Base-by-base conservation (phyloP, 169 alveolate species). In the Blepharisma undulans region DNA sequence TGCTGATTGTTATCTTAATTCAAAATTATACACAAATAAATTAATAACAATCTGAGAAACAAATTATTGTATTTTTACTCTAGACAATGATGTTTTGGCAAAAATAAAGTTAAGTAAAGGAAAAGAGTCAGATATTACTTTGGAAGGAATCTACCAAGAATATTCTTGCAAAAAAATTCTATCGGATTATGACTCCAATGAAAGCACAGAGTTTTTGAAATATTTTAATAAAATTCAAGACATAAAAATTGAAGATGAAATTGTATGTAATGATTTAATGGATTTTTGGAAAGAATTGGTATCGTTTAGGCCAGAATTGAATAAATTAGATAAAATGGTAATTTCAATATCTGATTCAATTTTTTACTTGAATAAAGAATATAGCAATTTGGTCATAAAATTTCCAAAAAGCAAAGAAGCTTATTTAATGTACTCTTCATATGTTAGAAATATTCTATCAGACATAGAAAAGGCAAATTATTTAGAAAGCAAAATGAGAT, bases 191-290 rank as follows among this genome's bases (percentile, higher is more conserved):
- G 66, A 48, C 66, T 48, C 66, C 7, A 48, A 48, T 8, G 89
- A 82, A 82, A 74, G 60, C 76, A 34, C 27, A 1, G 34, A 59
- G 19, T 82, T 22, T 60, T 72, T 82, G 10, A 82, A 82, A 21
- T 82, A 32, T 30, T 21, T n/a, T 21, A 32, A 21, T n/a, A 82
- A 82, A 8, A 72, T 82, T 16, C 34, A 82, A 48, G 36, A 82
- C 8, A 33, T 82, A 25, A 82, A 36, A 82, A 21, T 21, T 34
- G 77, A 82, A 21, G 89, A 82, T 36, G 89, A 82, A 10, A 22
- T 21, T 21, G 27, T 82, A 7, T 82, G 89, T 8, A 22, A 32
- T 59, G 27, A 27, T 60, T 82, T 82, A 22, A 16, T 82, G 29
- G 89, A 82, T 21, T 82, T 82, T 59, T 48, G 66, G 14, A 48